Conservation (phyloP, 257 asterid species). For the Marsdenia floribunda region DNA sequence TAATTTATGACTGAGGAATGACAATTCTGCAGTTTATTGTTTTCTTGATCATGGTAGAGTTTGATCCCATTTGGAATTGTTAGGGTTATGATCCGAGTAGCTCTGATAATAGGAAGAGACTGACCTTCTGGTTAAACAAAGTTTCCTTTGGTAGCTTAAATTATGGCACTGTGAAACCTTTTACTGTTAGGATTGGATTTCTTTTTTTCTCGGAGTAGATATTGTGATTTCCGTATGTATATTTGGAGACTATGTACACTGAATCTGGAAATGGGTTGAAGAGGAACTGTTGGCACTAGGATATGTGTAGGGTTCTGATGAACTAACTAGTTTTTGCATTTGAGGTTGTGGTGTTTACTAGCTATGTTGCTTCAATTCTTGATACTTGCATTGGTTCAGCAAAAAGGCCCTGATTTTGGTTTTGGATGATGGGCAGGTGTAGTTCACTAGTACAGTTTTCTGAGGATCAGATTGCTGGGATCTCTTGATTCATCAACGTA, state of each 20-base stretch:
- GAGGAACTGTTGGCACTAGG: slow-evolving; percentile 17
- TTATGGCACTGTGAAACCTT: slow-evolving; percentile 17
- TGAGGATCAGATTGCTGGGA: slow-evolving; percentile 29
- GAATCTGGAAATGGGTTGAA: slow-evolving; percentile 8
- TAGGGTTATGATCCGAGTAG: slow-evolving; percentile 25
- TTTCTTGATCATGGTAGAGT: slow-evolving; percentile 23
- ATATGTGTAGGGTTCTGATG: slow-evolving; percentile 20
- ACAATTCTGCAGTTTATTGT: slow-evolving; percentile 1
- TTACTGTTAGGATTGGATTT: slow-evolving; percentile 1
- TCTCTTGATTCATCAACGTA: slow-evolving; percentile 18
- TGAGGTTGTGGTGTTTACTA: slow-evolving; percentile 23
- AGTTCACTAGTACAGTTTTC: slow-evolving; percentile 31
- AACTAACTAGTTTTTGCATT: slow-evolving; percentile 22
- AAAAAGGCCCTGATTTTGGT: slow-evolving; percentile 31
- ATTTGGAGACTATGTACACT: slow-evolving; percentile 16
- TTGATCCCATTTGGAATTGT: slow-evolving; percentile 28
- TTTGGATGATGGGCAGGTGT: slow-evolving; percentile 41
- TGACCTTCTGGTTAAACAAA: slow-evolving; percentile 5
- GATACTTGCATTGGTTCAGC: slow-evolving; percentile 18
- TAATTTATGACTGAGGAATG: slow-evolving; percentile 16
- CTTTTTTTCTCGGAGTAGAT: slow-evolving; percentile 5
- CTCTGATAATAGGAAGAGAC: slow-evolving; percentile 7
- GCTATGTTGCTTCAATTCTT: slow-evolving; percentile 21
- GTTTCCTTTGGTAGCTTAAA: slow-evolving; percentile 18
- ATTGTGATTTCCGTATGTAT: slow-evolving; percentile 19